These are phyloP conservation scores for Kluyveromyces nonfermentans DNA, from an alignment of 805 yeast species.

Conservation along the genomic window DNA sequence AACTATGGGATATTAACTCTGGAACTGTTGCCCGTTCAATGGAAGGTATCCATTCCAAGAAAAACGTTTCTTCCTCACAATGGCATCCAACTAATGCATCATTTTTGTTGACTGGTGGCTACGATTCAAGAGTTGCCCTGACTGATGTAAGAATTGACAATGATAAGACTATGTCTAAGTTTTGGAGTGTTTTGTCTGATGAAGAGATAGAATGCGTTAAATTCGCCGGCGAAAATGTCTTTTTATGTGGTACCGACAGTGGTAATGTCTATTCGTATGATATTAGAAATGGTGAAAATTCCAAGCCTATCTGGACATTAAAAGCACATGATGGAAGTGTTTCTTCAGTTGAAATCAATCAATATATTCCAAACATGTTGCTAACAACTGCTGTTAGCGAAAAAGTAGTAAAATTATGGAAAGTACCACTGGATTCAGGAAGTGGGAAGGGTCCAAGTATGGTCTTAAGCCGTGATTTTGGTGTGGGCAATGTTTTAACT, in stretches of 20 bases:
- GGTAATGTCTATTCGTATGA: slow-evolving; percentile 89
- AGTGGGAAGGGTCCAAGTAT: slow-evolving; percentile 54
- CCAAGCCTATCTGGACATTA: slow-evolving; percentile 80
- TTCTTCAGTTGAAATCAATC: slow-evolving; percentile 66
- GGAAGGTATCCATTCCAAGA: slow-evolving; percentile 55
- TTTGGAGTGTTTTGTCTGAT: slow-evolving; percentile 51
- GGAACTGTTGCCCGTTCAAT: slow-evolving; percentile 74
- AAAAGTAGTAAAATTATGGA: slow-evolving; percentile 81
- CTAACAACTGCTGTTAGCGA: slow-evolving; percentile 91
- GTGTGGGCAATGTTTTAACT: slow-evolving; percentile 84
- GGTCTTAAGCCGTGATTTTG: slow-evolving; percentile 86
- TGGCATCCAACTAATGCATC: slow-evolving; percentile 73
- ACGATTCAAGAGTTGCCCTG: slow-evolving; percentile 75
- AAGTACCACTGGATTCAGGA: slow-evolving; percentile 38
- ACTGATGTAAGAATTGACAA: slow-evolving; percentile 75
- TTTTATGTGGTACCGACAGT: slow-evolving; percentile 84
- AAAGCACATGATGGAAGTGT: slow-evolving; percentile 97
- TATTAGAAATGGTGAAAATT: slow-evolving; percentile 48
- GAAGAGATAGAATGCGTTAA: slow-evolving; percentile 80
- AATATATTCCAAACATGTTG: slow-evolving; percentile 58
- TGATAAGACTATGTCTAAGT: slow-evolving; percentile 47
- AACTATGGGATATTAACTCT: slow-evolving; percentile 83
- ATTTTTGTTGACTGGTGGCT: slow-evolving; percentile 81
- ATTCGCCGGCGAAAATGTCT: slow-evolving; percentile 53
- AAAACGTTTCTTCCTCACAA: slow-evolving; percentile 73